Evolutionary conservation across 2,329 filamentous ascomycete species (phyloP), one percentile per base, ranked within the genome.

Genomic region (Fonsecaea erecta): DNA sequence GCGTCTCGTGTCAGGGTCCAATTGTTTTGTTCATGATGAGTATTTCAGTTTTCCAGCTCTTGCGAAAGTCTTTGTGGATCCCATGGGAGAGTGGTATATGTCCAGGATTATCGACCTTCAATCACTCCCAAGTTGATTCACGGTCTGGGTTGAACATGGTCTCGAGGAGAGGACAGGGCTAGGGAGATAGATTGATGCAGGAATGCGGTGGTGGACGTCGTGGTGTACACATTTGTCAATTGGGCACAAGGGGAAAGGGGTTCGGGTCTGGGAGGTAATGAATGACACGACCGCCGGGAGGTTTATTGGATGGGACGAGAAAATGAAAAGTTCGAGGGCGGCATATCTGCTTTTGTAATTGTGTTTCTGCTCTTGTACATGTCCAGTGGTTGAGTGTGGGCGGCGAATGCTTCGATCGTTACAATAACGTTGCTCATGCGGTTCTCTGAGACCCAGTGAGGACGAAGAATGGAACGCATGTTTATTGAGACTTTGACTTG

Each of bases 311-410:
- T 12, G 21, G 4, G 43, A 48, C 43, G 43, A 48, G 43, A 24
- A 48, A 40, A 48, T n/a, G n/a, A 48, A 48, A 48, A 48, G 43
- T 48, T 48, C 18, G 43, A 24, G 43, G 43, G 43, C 21, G 43
- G 43, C 43, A 24, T 24, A 48, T 48, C 1, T 48, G 43, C 12
- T 11, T 48, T 24, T 48, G 43, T 46, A 46, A 14, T 24, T 24
- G 18, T 24, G 43, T 48, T 48, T 48, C 18, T 48, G 43, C 18
- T 21, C 43, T 40, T 48, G 43, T 24, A 24, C 43, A 48, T 48
- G 43, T 48, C 37, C 14, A n/a, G n/a, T n/a, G n/a, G 40, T 18
- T 48, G 18, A 18, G 43, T 24, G 18, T 24, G 43, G 43, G 18
- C 7, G 43, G 43, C 43, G 24, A 48, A 24, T 24, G 18, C 43